Base-by-base conservation (phyloP, 768 basidiomycete genomes). In the Tricholoma sp. region DNA sequence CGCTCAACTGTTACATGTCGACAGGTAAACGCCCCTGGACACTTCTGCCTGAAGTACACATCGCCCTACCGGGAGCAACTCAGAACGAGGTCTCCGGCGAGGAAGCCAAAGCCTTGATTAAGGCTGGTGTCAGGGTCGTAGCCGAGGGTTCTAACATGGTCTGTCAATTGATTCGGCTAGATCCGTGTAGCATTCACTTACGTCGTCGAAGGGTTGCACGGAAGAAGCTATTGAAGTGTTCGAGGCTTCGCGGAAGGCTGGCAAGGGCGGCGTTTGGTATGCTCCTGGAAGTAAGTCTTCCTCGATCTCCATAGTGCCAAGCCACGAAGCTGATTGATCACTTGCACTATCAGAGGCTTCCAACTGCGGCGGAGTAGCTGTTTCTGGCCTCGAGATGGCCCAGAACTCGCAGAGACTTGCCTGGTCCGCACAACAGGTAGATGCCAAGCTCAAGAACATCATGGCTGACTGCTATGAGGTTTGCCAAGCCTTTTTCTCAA, bases 121-220 rank as follows among this genome's bases (percentile, higher is more conserved):
- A 80, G 65, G 85, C 86, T 49, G 87, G 88, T 58, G 79, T 80
- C 59, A 72, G 81, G 64, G 83, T 88, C 70, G 80, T 90, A 49
- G 87, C 88, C 52, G 87, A 90, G 68, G 88, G 88, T 31, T 85
- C 83, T 60, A 88, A 87, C 76, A 88, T 88, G 85, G 73, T 74
- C 61, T 29, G 57, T 48, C 7, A 39, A 3, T 48, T 10, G 15
- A 50, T 42, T 37, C 36, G 3, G 37, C 36, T 9, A 28, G 20
- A 31, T 11, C n/a, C 6, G 24, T 18, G 11, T 10, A 6, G 12
- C 41, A 24, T 31, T 20, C 29, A 31, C 10, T 48, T 33, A 51
- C 52, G 12, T 51, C 47, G 20, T 34, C 41, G 7, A 55, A 76
- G 78, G 86, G 86, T 47, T 87, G 80, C 71, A 88, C 86, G 4